Percentiles rank a stretch among this genome's conserved stretches.
These are phyloP conservation scores for Orbilia brochopaga DNA, from an alignment of 2,329 filamentous ascomycete species.

Conservation along the genomic window DNA sequence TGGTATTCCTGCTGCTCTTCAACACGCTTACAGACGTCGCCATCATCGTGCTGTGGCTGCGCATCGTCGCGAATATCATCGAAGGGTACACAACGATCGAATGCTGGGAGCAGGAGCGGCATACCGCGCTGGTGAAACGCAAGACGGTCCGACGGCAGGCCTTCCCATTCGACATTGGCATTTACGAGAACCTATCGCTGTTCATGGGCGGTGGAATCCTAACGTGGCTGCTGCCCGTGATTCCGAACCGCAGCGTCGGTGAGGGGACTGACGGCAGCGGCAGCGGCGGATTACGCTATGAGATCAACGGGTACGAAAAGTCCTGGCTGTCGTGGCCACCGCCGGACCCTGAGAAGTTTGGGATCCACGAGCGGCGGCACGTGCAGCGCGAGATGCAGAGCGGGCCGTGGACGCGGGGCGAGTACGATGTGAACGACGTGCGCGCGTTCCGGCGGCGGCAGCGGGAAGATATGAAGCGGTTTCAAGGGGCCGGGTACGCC, in stretches of 20 bases:
- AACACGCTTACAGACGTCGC: conserved; percentile 68
- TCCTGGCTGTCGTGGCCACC: conserved; percentile 68
- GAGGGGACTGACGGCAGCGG: conserved; percentile 58
- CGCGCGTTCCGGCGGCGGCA: conserved; percentile 64
- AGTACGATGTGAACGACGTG: conserved; percentile 57
- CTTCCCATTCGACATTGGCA: conserved; percentile 80
- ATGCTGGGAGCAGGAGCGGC: conserved; percentile 73
- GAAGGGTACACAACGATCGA: conserved; percentile 80
- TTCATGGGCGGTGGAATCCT: conserved; percentile 74
- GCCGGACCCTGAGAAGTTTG: conserved; percentile 66
- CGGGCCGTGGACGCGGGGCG: conserved; percentile 37
- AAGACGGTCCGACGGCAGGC: conserved; percentile 64
- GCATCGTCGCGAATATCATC: conserved; percentile 65
- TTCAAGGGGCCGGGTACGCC: conserved; percentile 56
- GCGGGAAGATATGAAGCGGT: conserved; percentile 61
- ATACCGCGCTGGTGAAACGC: conserved; percentile 64
- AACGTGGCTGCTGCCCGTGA: conserved; percentile 73
- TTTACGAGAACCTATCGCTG: conserved; percentile 75
- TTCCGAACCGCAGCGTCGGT: conserved; percentile 59
- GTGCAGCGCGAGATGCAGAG: conserved; percentile 34
- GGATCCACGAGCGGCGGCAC: conserved; percentile 55
- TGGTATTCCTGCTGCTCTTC: conserved; percentile 67
- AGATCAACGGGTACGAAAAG: conserved; percentile 79
- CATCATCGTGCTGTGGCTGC: conserved; percentile 65
- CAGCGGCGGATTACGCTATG: conserved; percentile 66